Conservation (phyloP, 2,329 filamentous ascomycete species). For the Pyricularia grisea region DNA sequence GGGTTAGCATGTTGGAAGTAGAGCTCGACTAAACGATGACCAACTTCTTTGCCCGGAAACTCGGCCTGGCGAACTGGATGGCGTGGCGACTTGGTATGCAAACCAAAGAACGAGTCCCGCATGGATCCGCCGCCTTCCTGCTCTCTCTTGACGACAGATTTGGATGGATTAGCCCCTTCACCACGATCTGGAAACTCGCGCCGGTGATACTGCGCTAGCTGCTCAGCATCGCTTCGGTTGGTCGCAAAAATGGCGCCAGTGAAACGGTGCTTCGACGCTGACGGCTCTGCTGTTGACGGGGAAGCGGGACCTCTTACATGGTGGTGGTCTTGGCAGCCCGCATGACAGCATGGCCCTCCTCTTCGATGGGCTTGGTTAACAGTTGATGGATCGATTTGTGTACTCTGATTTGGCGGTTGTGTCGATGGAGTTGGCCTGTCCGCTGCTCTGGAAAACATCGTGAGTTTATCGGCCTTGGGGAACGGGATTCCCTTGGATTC, state of each 20-base stretch:
- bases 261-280: neutral
- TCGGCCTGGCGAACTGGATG: conserved; percentile 53
- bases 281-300: neutral
- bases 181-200: neutral
- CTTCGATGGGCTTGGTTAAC: neutral
- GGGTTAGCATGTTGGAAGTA: conserved; percentile 97
- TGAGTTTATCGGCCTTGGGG: conserved; percentile 61
- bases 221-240: neutral
- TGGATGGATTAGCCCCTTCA: neutral
- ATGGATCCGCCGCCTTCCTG: conserved; percentile 45
- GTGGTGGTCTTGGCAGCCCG: neutral
- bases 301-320: neutral
- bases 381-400: neutral
- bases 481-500: conserved; percentile 60
- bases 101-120: conserved; percentile 94
- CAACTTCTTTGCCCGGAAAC: conserved; percentile 73
- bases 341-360: neutral
- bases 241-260: neutral
- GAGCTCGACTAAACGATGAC: conserved; percentile 61
- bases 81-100: conserved; percentile 84
- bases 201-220: neutral
- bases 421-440: neutral
- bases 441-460: conserved; percentile 23
- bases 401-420: neutral
- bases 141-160: neutral